phyloP scores from a whole-genome alignment of 2,329 filamentous ascomycete species.

The Coleophoma crateriformis region DNA sequence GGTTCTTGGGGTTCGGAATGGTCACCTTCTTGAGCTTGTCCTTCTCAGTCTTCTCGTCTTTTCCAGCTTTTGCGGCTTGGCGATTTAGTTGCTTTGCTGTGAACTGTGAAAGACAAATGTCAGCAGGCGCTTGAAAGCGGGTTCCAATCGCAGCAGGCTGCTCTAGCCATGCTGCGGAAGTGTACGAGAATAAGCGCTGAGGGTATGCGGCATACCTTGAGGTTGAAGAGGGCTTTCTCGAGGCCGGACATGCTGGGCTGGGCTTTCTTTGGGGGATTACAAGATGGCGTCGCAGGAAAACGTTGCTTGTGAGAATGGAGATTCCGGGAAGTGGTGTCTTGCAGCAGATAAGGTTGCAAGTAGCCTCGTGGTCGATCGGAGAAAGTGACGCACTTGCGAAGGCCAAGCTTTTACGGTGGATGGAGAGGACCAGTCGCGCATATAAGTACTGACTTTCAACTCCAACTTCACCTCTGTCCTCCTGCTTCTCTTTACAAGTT shows the following conservation, averaged over 20 bases:
- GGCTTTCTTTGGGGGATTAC: background rate
- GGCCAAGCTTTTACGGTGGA: conserved; percentile 2
- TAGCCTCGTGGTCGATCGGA: background rate
- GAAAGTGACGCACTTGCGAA: background rate
- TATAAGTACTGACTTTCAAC: background rate
- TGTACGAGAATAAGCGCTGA: too few species aligned
- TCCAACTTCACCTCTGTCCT: too few species aligned
- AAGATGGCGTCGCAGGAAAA: background rate
- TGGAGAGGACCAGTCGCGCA: conserved; percentile 7
- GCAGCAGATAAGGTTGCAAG: background rate
- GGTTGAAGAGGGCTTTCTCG: conserved; percentile 56
- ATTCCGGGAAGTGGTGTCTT: background rate
- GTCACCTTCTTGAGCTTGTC: conserved; percentile 54
- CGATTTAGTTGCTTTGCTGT: conserved; percentile 58
- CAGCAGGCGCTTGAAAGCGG: too few species aligned
- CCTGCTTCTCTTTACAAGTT: too few species aligned
- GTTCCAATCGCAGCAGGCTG: too few species aligned
- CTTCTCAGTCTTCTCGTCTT: conserved; percentile 56
- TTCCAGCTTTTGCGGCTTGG: conserved; percentile 54
- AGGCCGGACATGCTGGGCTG: conserved; percentile 48
- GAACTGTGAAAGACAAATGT: conserved; percentile 35
- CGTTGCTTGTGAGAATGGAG: background rate
- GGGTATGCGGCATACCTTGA: conserved; percentile 39
- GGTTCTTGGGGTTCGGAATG: background rate
- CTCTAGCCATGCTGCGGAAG: too few species aligned